Evolutionary conservation across 495 filamentous ascomycete species (phyloP).

Genomic region (Tricharina praecox): DNA sequence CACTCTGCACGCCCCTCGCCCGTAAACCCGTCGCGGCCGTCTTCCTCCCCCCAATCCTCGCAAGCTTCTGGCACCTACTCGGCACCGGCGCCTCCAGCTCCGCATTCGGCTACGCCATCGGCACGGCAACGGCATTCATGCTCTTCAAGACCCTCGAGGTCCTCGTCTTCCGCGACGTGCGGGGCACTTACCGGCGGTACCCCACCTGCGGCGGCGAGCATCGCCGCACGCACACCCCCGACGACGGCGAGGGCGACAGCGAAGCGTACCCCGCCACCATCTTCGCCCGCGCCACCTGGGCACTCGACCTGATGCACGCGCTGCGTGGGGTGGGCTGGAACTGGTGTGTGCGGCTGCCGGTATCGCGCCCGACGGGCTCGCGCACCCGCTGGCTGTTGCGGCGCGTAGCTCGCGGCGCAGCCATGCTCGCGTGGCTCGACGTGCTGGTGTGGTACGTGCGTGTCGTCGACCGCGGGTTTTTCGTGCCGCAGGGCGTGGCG

Average conservation of each 20-base stretch:
- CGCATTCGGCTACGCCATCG: constrained; percentile 8
- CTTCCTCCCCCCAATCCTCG: constrained; percentile 15
- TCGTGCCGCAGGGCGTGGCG: constrained; percentile 9
- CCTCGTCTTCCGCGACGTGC: constrained; percentile 12
- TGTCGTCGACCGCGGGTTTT: constrained; percentile 8
- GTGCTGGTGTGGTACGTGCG: constrained; percentile 14
- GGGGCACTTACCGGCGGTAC: constrained; percentile 8
- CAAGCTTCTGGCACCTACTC: constrained; percentile 10
- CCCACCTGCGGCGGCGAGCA: neutral
- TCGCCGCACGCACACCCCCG: neutral
- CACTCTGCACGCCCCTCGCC: constrained; percentile 10
- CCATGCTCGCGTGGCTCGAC: constrained; percentile 12
- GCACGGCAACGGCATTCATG: constrained; percentile 10
- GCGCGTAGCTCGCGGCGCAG: neutral
- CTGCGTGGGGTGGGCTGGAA: constrained; percentile 15
- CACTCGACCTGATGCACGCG: constrained; percentile 9
- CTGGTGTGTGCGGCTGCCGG: constrained; percentile 4
- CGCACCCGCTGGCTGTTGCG: neutral
- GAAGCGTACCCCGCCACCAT: constrained; percentile 8
- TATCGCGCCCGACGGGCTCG: neutral
- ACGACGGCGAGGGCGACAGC: neutral
- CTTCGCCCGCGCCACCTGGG: constrained; percentile 10
- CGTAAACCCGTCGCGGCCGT: constrained; percentile 8
- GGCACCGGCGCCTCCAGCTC: constrained; percentile 11
- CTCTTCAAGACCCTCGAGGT: constrained; percentile 9